Evolutionary conservation across 2,329 filamentous ascomycete genomes (phyloP), one percentile per base, ranked within the genome.

Genomic region (Coniochaeta sp.): DNA sequence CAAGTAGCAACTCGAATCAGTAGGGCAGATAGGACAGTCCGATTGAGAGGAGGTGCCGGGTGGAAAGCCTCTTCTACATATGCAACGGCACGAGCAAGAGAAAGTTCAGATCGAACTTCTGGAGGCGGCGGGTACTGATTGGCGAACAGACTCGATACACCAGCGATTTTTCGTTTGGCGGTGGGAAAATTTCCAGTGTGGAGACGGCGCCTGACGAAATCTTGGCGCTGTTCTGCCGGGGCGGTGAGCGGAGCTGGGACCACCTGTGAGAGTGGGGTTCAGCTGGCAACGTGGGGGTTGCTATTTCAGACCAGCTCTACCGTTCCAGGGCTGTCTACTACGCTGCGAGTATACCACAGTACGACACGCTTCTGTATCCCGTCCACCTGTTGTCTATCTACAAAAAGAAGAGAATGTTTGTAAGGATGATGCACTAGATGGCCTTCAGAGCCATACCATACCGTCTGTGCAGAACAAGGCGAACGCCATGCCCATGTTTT

Each of bases 111-210:
- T 38, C 30, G 38, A 34, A 19, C n/a, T 55, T 55, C 30, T 22
- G 24, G 8, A 22, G 54, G 17, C 28, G 30, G 54, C 30, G 30
- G 17, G 30, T 38, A 57, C 17, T 62, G 59, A 61, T 58, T 58
- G 59, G 62, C 55, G 42, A 57, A 38, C n/a, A n/a, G 54, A 58
- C 61, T 63, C 67, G 63, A 63, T 64, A 60, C 59, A 22, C 22
- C 47, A 61, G 58, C 55, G 42, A 64, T 36, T 55, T 55, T 55
- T 55, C 30, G 30, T 55, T 38, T 19, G 54, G 32, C 30, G 30
- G 54, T 55, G 54, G 54, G 54, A 55, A 67, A 67, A 66, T 70
- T 71, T 70, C 67, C 65, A 66, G 64, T 64, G 62, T 58, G 59
- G 57, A 38, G 62, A 17, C 47, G 24, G 47, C 47, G 47, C 47